Base-by-base conservation (phyloP, 192 early-diverging fungal genomes). In the Coemansia sp. region DNA sequence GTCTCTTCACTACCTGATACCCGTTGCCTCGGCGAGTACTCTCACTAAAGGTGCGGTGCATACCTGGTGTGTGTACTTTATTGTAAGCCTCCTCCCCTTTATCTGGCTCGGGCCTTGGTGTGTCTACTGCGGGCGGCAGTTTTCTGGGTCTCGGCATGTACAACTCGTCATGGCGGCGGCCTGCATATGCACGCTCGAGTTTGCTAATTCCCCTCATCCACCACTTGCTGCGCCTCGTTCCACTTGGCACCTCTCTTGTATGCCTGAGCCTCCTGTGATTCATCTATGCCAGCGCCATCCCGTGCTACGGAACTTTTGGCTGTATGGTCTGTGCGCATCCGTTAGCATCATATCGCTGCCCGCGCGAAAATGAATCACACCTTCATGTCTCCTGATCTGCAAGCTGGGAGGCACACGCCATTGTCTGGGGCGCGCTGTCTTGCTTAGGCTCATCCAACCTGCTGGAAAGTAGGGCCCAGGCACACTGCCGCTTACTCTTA, bases 151-250 rank as follows among this genome's bases (percentile, higher is more conserved):
- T 31, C 51, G 51, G 51, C 51, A 55, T 55, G 51, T 55, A 31
- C 21, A 16, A 33, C 51, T 28, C 33, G 14, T 16, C 28, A 55
- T 55, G 51, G 51, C 51, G 51, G 21, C 28, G 51, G 51, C 51
- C 51, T 55, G 51, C 51, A 55, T 55, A 55, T 55, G 51, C 51
- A 55, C 48, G 21, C 48, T 26, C 48, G n/a, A 42, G 14, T 42
- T n/a, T 42, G 14, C 40, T 42, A 42, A 42, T 42, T 14, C 40
- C 40, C 18, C 43, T 21, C 18, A 26, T 14, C 48, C 23, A 23
- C 48, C 18, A 18, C 48, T 26, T 51, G 48, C 48, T 51, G 48
- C 48, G 48, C 48, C 50, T 23, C 26, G 11, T 28, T 28, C 24
- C 9, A 2, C 46, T 50, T 9, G 46, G 16, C 21, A 24, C 21